Evolutionary conservation across 2,329 filamentous ascomycete genomes (phyloP).

Genomic region (Aphanoascus verrucosus): DNA sequence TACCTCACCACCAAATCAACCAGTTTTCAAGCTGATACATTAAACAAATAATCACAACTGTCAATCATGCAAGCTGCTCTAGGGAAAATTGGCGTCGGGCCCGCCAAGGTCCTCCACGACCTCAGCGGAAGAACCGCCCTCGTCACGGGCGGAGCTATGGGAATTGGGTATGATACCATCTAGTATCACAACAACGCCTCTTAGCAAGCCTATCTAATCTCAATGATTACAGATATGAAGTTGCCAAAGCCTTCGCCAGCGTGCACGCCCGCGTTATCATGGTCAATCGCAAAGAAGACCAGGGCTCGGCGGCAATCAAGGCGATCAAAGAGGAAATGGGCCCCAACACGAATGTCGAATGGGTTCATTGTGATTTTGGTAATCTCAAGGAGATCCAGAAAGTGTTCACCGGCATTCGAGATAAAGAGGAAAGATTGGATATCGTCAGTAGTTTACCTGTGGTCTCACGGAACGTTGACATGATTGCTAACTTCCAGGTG

Average conservation of each 20-base stretch:
- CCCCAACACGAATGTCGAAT: conserved; percentile 29
- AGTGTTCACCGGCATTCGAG: conserved; percentile 30
- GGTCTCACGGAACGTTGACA: not conserved
- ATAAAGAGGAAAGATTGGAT: conserved; percentile 32
- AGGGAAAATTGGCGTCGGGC: conserved; percentile 28
- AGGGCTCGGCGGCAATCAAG: conserved; percentile 30
- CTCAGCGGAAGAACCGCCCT: conserved; percentile 31
- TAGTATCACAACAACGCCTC: not conserved
- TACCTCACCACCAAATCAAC: too few relatives aligned
- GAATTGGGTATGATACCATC: conserved; percentile 26
- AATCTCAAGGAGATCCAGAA: conserved; percentile 30
- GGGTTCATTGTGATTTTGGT: conserved; percentile 36
- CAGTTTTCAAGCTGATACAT: too few relatives aligned
- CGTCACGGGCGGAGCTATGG: conserved; percentile 32
- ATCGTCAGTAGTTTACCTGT: conserved; percentile 18
- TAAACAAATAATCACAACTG: not conserved
- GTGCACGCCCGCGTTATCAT: conserved; percentile 32
- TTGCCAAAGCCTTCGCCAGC: conserved; percentile 27
- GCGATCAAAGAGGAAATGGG: conserved; percentile 24
- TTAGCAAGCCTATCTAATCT: not conserved
- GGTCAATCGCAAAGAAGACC: conserved; percentile 30
- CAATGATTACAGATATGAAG: conserved; percentile 21
- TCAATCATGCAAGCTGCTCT: conserved; percentile 33
- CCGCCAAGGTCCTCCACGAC: conserved; percentile 28
- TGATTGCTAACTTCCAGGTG: not conserved